These are phyloP conservation scores for Rhizopogon parksii DNA, from an alignment of 1,284 basidiomycete genomes.

Conservation along the genomic window DNA sequence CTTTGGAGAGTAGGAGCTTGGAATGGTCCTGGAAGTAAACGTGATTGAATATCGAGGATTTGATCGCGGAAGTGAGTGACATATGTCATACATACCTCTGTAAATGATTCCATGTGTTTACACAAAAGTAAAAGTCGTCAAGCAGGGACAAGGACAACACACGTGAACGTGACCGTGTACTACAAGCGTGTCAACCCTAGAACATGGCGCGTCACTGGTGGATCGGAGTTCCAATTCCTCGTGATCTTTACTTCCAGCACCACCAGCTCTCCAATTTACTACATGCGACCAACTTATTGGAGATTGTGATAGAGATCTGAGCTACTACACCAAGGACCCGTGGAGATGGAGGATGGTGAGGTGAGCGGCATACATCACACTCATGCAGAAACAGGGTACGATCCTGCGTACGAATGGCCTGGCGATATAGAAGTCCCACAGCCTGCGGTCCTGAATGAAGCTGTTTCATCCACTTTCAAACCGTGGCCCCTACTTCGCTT, in stretches of 20 bases:
- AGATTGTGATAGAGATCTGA: not conserved
- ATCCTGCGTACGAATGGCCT: conserved; percentile 53
- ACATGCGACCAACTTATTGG: conserved; percentile 2
- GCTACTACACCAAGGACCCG: conserved; percentile 3
- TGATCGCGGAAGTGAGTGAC: conserved; percentile 1
- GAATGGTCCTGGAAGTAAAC: conserved; percentile 44
- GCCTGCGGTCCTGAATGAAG: conserved; percentile 7
- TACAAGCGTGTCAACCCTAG: not conserved
- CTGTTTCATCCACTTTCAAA: conserved; percentile 3
- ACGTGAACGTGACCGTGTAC: not conserved
- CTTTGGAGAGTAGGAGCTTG: conserved; percentile 50
- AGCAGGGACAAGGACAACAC: not conserved
- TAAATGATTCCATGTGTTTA: conserved; percentile 44
- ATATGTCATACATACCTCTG: conserved; percentile 35
- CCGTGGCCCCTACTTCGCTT: conserved; percentile 43
- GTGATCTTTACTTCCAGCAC: not conserved
- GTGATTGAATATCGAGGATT: not conserved
- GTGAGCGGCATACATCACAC: conserved; percentile 9
- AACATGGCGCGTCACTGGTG: not conserved
- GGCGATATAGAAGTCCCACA: conserved; percentile 26
- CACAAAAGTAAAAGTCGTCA: no score
- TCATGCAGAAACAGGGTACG: conserved; percentile 27
- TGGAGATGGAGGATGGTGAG: conserved; percentile 17
- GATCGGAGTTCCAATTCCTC: conserved; percentile 10
- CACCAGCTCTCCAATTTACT: not conserved